Conservation (phyloP, 257 asterid species). For the Nicotiana sylvestris region DNA sequence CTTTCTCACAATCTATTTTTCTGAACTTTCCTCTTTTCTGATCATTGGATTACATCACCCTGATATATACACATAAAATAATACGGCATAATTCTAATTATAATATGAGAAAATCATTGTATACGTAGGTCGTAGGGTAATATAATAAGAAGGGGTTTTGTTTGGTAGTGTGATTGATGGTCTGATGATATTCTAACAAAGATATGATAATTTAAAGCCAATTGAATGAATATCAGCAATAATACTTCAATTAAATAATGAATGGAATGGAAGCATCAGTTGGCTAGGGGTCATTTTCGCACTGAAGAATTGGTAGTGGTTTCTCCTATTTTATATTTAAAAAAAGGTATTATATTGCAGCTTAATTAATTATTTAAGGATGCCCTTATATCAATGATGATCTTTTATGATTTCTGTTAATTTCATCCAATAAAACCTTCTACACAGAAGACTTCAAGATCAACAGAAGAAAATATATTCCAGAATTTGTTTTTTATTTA, state of each 20-base stretch:
- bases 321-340: neutral
- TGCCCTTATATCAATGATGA: neutral
- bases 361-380: neutral
- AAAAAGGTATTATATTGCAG: neutral
- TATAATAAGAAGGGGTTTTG: neutral
- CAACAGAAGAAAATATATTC: neutral
- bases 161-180: conserved; percentile 7
- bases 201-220: conserved; percentile 12
- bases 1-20: too few relatives aligned
- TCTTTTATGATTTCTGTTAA: neutral
- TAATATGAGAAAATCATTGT: neutral
- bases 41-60: conserved; percentile 4
- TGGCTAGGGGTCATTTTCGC: conserved; percentile 33
- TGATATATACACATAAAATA: neutral
- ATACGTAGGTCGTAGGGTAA: neutral
- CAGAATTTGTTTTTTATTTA: neutral
- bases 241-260: conserved; percentile 8
- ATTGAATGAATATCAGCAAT: conserved; percentile 1
- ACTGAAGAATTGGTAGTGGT: conserved; percentile 12
- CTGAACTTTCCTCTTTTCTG: neutral
- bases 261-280: conserved; percentile 20
- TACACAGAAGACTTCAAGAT: neutral
- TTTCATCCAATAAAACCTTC: neutral
- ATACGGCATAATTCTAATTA: neutral
- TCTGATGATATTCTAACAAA: neutral